These are phyloP conservation scores for Umbelopsis ramanniana DNA, from an alignment of 192 early-diverging fungal genomes.

Conservation along the genomic window DNA sequence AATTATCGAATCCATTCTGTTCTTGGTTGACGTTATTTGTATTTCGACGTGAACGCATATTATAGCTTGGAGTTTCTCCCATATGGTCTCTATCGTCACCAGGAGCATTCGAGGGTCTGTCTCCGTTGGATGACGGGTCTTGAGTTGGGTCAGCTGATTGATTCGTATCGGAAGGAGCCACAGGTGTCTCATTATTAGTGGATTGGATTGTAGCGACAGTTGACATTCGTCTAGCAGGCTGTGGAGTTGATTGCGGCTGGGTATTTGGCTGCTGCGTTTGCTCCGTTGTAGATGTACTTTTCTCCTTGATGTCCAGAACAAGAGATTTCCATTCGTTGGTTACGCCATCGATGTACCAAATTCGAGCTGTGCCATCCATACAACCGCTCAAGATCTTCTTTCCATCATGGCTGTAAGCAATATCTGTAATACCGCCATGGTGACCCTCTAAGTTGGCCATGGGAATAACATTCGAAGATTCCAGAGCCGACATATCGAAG, in stretches of 20 bases:
- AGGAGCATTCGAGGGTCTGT: not conserved
- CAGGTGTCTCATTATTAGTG: not conserved
- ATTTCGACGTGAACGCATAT: constrained; percentile 25
- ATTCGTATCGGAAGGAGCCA: not conserved
- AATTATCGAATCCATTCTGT: not conserved
- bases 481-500: constrained; percentile 15
- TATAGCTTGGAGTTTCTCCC: not conserved
- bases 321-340: constrained; percentile 64
- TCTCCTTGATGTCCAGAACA: constrained; percentile 25
- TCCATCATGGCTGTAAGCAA: constrained; percentile 74
- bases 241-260: not conserved
- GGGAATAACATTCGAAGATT: constrained; percentile 32
- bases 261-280: not conserved
- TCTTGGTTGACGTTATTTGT: constrained; percentile 1
- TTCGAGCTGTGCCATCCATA: constrained; percentile 76
- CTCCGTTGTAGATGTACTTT: not conserved
- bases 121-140: not conserved
- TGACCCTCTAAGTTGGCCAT: constrained; percentile 73
- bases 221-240: not conserved
- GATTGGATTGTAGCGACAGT: not conserved
- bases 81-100: not conserved
- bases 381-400: constrained; percentile 70
- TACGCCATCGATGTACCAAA: constrained; percentile 65
- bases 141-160: not conserved
- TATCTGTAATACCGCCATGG: constrained; percentile 70